A percentile compares a stretch with the other conserved stretches of the same genome.
These are phyloP conservation scores for Solanum ossicruentum DNA, from an alignment of 257 asterid species.

Conservation along the genomic window DNA sequence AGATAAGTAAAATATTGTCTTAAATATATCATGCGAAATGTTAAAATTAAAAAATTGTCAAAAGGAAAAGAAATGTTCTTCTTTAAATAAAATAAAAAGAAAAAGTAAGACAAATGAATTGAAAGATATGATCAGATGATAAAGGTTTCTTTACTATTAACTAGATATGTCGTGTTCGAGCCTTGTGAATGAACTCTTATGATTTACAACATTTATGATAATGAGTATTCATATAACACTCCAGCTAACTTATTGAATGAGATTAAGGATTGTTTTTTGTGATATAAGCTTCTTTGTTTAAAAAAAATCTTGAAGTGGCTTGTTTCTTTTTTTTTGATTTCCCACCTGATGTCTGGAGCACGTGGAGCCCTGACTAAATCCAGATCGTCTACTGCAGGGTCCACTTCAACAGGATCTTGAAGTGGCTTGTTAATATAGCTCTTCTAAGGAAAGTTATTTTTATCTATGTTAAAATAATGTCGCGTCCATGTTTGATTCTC, in stretches of 20 bases:
- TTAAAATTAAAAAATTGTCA: too few species aligned
- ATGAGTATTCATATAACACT: not conserved
- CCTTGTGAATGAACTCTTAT: not conserved
- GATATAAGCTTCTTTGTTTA: not conserved
- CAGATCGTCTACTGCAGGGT: accelerated
- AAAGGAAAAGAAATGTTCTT: too few species aligned
- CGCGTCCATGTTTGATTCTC: not conserved
- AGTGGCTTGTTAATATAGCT: not conserved
- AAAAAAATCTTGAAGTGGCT: not conserved
- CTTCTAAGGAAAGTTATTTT: not conserved
- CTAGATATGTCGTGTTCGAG: too few species aligned
- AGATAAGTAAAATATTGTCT: too few species aligned
- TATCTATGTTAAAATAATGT: too few species aligned
- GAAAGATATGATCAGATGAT: not conserved
- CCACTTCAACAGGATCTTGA: too few species aligned
- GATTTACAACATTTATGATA: not conserved
- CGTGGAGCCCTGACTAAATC: too few species aligned
- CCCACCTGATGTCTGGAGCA: too few species aligned
- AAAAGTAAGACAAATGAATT: too few species aligned
- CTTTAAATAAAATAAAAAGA: too few species aligned
- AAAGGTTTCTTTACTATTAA: not conserved
- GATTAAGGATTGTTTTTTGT: not conserved
- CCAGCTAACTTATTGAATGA: not conserved
- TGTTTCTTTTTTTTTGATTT: not conserved
- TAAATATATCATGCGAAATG: too few species aligned